Evolutionary conservation across 2,329 filamentous ascomycete genomes (phyloP), one percentile per base, ranked within the genome.

Genomic region (Rosellinia necatrix): DNA sequence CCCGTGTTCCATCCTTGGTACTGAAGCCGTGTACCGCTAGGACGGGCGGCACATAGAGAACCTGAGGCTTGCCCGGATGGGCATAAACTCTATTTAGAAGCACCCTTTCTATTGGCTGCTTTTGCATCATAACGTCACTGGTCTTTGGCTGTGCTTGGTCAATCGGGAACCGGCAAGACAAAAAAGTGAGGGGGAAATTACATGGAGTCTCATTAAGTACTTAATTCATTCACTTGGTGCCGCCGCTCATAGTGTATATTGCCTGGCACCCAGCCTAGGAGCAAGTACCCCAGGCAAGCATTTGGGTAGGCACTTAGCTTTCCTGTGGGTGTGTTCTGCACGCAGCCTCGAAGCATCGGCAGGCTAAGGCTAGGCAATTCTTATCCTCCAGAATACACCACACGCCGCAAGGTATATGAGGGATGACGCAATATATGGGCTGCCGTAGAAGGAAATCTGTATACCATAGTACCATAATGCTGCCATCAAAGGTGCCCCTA

Each of bases 401-500:
- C 71, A 67, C 0, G 76, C 75, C 13, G 64, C 56, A 6, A 67
- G 49, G 58, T 78, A 78, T 32, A 73, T 71, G 7, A 62, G 65
- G 0, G 74, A 71, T 47, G 75, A 78, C 8, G 71, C 71, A 34
- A 75, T 68, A 54, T 74, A 78, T 3, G 76, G 76, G 53, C 73
- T 54, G 0, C 76, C 76, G 25, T 76, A 58, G 3, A 68, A 66
- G 6, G 56, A 60, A 8, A 72, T 58, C 0, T 67, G 66, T 12
- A 81, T 75, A 2, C 76, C 78, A n/a, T 64, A 62, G 4, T 80
- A 74, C 78, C 78, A 81, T 2, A 79, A 49, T 1, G 69, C 57
- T 3, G 77, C 76, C 77, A 81, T 80, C 7, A 77, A 61, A 0
- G 77, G 76, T 2, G 77, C 77, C 0, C 78, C 78, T 0, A 81